These are phyloP conservation scores for Phaffia tasmanica DNA, from an alignment of 768 basidiomycete species.

Conservation along the genomic window DNA sequence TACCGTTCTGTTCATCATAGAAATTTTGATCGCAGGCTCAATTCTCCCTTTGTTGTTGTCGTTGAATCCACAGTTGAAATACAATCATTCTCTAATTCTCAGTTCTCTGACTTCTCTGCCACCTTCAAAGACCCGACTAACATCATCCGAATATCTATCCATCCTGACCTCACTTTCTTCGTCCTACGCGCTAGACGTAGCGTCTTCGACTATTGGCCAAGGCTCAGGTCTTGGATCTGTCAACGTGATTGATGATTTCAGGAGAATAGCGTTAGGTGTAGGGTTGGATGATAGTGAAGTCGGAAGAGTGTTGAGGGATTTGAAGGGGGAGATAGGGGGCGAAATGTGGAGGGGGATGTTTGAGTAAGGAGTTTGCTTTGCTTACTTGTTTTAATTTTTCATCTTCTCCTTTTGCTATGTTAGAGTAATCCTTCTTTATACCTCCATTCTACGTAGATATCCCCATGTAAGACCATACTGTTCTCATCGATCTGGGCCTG, in stretches of 20 bases:
- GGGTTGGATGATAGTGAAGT: constrained; percentile 76
- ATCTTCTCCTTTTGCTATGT: no score
- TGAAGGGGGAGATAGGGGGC: constrained; percentile 43
- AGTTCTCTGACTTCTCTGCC: constrained; percentile 53
- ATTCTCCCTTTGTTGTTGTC: background rate
- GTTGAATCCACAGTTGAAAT: constrained; percentile 47
- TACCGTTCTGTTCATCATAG: background rate
- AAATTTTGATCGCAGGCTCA: background rate
- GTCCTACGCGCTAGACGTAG: constrained; percentile 59
- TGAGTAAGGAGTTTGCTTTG: background rate
- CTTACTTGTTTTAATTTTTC: no score
- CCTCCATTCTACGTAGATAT: no score
- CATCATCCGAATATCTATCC: constrained; percentile 51
- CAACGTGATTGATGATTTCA: constrained; percentile 27
- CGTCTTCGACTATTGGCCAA: background rate
- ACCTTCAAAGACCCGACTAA: constrained; percentile 48
- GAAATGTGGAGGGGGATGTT: constrained; percentile 37
- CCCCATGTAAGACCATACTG: no score
- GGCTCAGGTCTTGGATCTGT: background rate
- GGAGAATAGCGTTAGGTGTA: constrained; percentile 52
- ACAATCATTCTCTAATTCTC: constrained; percentile 64
- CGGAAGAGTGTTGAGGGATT: constrained; percentile 69
- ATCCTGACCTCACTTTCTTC: constrained; percentile 67
- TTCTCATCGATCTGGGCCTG: no score
- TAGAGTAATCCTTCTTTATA: no score